phyloP scores from a whole-genome alignment of 352 stramenopile species.

The Pythium chondricola region DNA sequence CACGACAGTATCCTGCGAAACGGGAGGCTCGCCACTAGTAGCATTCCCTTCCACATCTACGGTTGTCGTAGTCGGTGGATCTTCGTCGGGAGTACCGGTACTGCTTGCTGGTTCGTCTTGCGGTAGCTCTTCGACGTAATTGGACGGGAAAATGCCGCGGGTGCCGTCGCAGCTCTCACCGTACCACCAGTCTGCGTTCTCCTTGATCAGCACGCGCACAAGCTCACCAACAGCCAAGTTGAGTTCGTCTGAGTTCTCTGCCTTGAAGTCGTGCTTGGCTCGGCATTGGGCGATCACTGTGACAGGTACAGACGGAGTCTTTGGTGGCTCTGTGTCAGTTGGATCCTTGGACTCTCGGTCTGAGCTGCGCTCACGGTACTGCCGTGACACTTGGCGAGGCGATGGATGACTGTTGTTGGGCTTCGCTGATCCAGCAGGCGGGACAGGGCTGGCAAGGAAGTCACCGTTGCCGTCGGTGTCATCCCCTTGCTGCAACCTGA shows the following conservation, averaged over 20 bases:
- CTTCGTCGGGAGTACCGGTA: too few species aligned
- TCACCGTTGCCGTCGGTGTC: not conserved
- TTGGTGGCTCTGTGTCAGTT: not conserved
- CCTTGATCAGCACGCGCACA: slow-evolving; percentile 43
- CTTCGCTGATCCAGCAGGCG: not conserved
- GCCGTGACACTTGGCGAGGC: slow-evolving; percentile 16
- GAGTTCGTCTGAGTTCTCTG: slow-evolving; percentile 45
- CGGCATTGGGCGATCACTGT: slow-evolving; percentile 17
- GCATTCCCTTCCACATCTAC: not conserved
- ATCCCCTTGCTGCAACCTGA: slow-evolving; percentile 4
- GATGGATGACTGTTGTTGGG: slow-evolving; percentile 9
- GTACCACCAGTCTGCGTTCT: slow-evolving; percentile 48
- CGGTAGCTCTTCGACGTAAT: slow-evolving; percentile 28
- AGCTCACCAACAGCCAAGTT: slow-evolving; percentile 43
- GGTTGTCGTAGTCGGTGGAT: not conserved
- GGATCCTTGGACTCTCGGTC: slow-evolving; percentile 4
- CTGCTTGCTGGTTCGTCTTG: too few species aligned
- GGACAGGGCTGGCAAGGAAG: slow-evolving; percentile 8
- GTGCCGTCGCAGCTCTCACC: slow-evolving; percentile 57
- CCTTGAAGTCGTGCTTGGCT: slow-evolving; percentile 30
- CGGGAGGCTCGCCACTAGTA: not conserved
- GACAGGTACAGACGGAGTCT: not conserved
- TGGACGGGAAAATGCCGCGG: slow-evolving; percentile 50
- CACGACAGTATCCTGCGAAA: too few species aligned
- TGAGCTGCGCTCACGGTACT: slow-evolving; percentile 9